Evolutionary conservation across 2,329 filamentous ascomycete species (phyloP), one percentile per base, ranked within the genome.

Genomic region (Claviceps spartinae): DNA sequence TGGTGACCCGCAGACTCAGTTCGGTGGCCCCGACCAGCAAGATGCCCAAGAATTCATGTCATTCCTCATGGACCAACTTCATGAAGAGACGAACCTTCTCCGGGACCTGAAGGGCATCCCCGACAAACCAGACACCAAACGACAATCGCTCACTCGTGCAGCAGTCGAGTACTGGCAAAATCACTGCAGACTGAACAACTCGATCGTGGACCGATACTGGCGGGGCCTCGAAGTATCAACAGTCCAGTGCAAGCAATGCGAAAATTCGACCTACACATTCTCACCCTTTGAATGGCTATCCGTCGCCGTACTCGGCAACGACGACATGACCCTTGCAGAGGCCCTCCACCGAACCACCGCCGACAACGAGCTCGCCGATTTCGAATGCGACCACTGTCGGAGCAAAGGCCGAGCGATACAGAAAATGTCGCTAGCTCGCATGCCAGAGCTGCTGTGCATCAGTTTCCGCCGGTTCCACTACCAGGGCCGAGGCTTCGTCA

Each of bases 11-110:
- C 56, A 38, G 52, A 60, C 48, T 55, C 58, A 78, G 6, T 93
- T 89, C 71, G 86, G 83, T 14, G 83, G 87, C 42, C 74, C 75
- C 24, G 72, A 81, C 48, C 91, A 97, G 63, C 93, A 97, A 67
- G 93, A 98, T 62, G 85, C 89, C 1, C 86, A 90, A 57, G 93
- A 97, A 61, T 95, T 95, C 59, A 82, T 91, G 58, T 81, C 82
- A 46, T 95, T 94, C 62, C 67, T 96, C 26, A 75, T 95, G 40
- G 82, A 87, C 50, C 83, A 85, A 57, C 73, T 97, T 13, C 85
- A 91, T 59, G 86, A 93, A 62, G 93, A 98, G 67, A 82, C 94
- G 5, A 94, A 95, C 63, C 65, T 64, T 26, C 65, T 66, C 14
- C 69, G 72, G n/a, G 72, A 82, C 54, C 72, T 54, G 20, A 57